Evolutionary conservation across 495 filamentous ascomycete genomes (phyloP).

Genomic region (Xeromyces bisporus): DNA sequence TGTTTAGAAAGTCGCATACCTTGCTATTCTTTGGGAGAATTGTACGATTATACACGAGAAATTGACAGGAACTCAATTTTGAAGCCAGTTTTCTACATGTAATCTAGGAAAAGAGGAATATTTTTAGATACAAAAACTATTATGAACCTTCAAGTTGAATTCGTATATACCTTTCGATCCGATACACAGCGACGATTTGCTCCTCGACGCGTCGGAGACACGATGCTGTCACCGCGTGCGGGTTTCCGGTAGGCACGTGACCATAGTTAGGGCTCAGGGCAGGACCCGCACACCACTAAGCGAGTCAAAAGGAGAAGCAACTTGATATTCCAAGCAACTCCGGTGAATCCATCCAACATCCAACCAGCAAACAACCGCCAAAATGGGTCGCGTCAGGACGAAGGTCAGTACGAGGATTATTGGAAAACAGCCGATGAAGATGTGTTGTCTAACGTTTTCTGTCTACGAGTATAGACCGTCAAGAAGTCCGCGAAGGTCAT

Average conservation of each 20-base stretch:
- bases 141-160: no score
- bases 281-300: constrained; percentile 15
- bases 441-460: not conserved
- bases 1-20: constrained; percentile 1
- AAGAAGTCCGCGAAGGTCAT: constrained; percentile 99
- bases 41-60: constrained; percentile 29
- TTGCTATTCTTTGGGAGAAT: constrained; percentile 4
- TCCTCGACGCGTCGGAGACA: no score
- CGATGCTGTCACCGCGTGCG: no score
- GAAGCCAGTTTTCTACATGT: constrained; percentile 9
- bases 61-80: no score
- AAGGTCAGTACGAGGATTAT: constrained; percentile 30
- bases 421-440: not conserved
- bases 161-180: no score
- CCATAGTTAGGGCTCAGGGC: constrained; percentile 15
- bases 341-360: constrained; percentile 13
- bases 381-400: constrained; percentile 92
- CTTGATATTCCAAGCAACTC: no score
- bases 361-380: constrained; percentile 42
- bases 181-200: no score
- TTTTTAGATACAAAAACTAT: no score
- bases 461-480: constrained; percentile 48
- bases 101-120: no score
- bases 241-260: no score
- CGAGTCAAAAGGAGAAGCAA: no score